These are phyloP conservation scores for Aspergillus eucalypticola DNA, from an alignment of 2,329 filamentous ascomycete species.

Conservation along the genomic window DNA sequence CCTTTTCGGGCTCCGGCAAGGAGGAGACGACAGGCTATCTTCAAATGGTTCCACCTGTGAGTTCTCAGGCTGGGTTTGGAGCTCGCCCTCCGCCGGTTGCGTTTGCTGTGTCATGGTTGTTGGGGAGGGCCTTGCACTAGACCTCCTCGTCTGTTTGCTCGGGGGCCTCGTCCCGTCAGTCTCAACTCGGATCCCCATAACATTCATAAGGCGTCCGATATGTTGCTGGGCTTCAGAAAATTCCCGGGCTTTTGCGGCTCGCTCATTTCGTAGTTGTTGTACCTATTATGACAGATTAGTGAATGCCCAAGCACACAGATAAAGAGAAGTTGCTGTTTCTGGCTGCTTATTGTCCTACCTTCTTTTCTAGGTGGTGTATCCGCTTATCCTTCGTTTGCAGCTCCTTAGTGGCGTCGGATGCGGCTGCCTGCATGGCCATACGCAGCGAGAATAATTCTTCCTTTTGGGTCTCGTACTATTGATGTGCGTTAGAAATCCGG, in stretches of 20 bases:
- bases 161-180: constrained; percentile 15
- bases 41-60: constrained; percentile 24
- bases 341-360: constrained; percentile 24
- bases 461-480: constrained; percentile 27
- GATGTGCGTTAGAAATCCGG: not conserved
- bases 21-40: constrained; percentile 19
- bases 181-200: constrained; percentile 39
- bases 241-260: constrained; percentile 40
- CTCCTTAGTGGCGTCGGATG: constrained; percentile 27
- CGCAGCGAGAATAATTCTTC: constrained; percentile 31
- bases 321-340: not conserved
- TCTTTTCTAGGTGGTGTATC: constrained; percentile 36
- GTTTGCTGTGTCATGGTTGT: constrained; percentile 17
- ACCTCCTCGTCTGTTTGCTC: constrained; percentile 21
- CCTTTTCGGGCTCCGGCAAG: constrained; percentile 31
- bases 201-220: constrained; percentile 39
- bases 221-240: constrained; percentile 44
- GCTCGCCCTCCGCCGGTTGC: constrained; percentile 21
- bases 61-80: constrained; percentile 17
- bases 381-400: constrained; percentile 33
- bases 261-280: constrained; percentile 37
- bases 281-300: constrained; percentile 22
- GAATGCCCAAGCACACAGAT: not conserved
- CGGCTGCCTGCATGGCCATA: constrained; percentile 26
- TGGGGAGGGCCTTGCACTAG: constrained; percentile 15